A percentile compares a stretch with the other conserved stretches of the same genome.
phyloP scores from a whole-genome alignment of 2,329 filamentous ascomycete genomes.

The Fusarium annulatum region DNA sequence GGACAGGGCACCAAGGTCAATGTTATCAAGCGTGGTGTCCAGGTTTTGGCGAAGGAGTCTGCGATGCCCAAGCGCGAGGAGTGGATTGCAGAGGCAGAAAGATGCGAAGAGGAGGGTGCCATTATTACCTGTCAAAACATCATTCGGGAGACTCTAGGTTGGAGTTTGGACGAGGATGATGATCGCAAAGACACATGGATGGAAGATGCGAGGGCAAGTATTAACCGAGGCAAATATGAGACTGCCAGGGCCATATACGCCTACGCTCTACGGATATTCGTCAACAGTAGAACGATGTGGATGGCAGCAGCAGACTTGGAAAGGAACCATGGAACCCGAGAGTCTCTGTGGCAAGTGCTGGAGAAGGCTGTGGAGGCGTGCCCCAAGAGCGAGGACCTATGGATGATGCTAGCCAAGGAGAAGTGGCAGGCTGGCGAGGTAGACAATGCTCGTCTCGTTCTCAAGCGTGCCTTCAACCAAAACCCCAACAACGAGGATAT shows the following conservation, averaged over 20 bases:
- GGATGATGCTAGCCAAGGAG: constrained; percentile 96
- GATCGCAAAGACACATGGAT: constrained; percentile 96
- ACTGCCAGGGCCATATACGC: constrained; percentile 95
- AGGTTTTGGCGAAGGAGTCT: constrained; percentile 87
- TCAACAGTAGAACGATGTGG: constrained; percentile 89
- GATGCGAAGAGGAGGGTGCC: constrained; percentile 92
- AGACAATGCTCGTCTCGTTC: constrained; percentile 84
- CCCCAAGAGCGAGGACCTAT: constrained; percentile 88
- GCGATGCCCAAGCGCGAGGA: constrained; percentile 98
- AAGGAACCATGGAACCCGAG: constrained; percentile 85
- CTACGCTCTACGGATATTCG: constrained; percentile 89
- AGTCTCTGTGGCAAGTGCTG: constrained; percentile 84
- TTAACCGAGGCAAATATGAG: constrained; percentile 83
- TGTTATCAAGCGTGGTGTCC: constrained; percentile 94
- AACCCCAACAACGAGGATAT: constrained; percentile 98
- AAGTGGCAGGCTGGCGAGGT: constrained; percentile 91
- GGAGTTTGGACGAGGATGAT: constrained; percentile 93
- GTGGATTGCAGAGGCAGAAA: constrained; percentile 95
- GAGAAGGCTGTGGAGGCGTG: constrained; percentile 96
- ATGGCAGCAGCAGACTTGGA: constrained; percentile 91
- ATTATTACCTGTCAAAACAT: constrained; percentile 89
- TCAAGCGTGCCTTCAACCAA: constrained; percentile 91
- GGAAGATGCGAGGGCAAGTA: constrained; percentile 88
- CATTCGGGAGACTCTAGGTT: constrained; percentile 91
- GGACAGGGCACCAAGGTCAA: constrained; percentile 84